Percentiles rank a stretch among this genome's conserved stretches.
Conservation (phyloP, 2,329 filamentous ascomycete species). For the Sclerotinia nivalis region DNA sequence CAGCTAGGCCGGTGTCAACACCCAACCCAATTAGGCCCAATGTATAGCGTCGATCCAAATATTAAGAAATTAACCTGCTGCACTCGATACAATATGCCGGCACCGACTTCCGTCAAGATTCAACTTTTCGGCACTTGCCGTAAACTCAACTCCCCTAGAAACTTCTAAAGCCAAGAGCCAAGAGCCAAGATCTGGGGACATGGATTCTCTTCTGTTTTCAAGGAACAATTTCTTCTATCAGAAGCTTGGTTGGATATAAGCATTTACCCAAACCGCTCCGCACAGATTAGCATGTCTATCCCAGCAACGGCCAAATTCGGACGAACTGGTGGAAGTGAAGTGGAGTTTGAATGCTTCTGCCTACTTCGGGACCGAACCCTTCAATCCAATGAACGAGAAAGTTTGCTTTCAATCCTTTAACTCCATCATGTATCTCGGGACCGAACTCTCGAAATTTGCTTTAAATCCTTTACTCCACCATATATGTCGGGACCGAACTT, state of each 20-base stretch:
- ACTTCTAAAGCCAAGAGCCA: conserved; percentile 1
- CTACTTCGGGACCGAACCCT: background rate
- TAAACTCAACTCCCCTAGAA: background rate
- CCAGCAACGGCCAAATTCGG: background rate
- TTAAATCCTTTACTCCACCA: background rate
- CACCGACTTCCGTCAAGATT: background rate
- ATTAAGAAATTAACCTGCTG: background rate
- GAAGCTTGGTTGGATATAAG: background rate
- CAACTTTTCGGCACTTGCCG: background rate
- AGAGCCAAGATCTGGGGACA: conserved; percentile 9
- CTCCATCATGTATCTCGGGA: background rate
- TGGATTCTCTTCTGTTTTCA: background rate
- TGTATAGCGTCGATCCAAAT: background rate
- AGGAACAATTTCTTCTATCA: background rate
- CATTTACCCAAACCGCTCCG: background rate
- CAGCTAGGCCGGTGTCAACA: background rate
- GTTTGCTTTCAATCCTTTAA: background rate
- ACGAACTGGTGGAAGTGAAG: background rate
- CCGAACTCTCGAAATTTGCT: background rate
- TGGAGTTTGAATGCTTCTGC: background rate
- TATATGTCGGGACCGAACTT: background rate
- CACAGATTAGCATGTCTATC: background rate
- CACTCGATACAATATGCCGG: background rate
- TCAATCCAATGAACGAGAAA: background rate
- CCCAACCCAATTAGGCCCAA: background rate